Conservation (phyloP, 169 alveolate species). For the Plasmodium fragile region DNA sequence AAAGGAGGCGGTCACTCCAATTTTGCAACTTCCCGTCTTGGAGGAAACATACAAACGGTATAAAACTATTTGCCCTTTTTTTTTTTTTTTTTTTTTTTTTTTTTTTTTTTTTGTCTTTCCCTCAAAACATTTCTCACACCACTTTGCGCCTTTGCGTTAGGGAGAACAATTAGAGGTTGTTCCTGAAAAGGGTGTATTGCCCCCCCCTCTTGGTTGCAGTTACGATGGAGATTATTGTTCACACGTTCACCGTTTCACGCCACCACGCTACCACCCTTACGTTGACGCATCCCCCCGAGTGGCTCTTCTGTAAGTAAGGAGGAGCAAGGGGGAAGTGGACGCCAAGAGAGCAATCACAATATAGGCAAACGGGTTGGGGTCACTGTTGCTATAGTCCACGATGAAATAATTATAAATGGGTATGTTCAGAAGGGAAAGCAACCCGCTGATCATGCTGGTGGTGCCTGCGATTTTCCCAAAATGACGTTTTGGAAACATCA, state of each 20-base stretch:
- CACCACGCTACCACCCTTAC: background rate
- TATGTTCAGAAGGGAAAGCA: slow-evolving; percentile 78
- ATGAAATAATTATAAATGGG: slow-evolving; percentile 74
- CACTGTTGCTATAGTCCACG: slow-evolving; percentile 34
- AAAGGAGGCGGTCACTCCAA: background rate
- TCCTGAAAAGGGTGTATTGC: background rate
- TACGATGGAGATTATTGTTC: background rate
- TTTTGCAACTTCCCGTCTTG: background rate
- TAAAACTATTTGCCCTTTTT: background rate
- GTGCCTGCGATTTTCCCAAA: slow-evolving; percentile 82
- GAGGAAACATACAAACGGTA: background rate
- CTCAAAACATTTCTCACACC: background rate
- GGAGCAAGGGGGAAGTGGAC: slow-evolving; percentile 39
- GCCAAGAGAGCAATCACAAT: slow-evolving; percentile 40
- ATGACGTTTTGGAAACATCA: slow-evolving; percentile 75
- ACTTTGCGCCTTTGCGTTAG: background rate
- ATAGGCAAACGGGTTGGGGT: slow-evolving; percentile 55
- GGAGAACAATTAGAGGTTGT: background rate
- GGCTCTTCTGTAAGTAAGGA: slow-evolving; percentile 10
- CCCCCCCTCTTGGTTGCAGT: background rate
- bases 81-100: too few species aligned
- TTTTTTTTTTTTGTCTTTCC: background rate
- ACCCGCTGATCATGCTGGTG: slow-evolving; percentile 79
- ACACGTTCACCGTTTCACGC: background rate
- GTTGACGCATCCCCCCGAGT: background rate